phyloP scores from a whole-genome alignment of 2,329 filamentous ascomycete species.

The Xylariaceae sp. region DNA sequence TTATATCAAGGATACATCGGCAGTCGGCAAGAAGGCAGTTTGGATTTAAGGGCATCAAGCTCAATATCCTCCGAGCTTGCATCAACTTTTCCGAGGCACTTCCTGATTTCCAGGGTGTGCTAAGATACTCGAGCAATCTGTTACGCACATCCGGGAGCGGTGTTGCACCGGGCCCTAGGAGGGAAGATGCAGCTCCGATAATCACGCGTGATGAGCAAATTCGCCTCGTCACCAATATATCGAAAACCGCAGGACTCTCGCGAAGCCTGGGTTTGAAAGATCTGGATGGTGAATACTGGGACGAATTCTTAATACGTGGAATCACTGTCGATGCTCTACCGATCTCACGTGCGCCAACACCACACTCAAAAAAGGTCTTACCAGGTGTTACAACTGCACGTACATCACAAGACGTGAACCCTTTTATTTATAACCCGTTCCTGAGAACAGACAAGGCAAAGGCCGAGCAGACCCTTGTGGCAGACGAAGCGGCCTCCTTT shows the following conservation, averaged over 20 bases:
- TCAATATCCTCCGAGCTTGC: conserved; percentile 84
- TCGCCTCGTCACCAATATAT: conserved; percentile 79
- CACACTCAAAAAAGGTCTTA: conserved; percentile 58
- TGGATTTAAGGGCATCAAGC: conserved; percentile 76
- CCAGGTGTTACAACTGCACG: conserved; percentile 49
- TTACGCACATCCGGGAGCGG: conserved; percentile 79
- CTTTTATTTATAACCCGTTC: conserved; percentile 96
- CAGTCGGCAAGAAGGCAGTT: conserved; percentile 63
- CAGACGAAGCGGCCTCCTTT: conserved; percentile 75
- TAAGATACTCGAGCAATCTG: conserved; percentile 81
- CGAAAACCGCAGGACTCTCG: conserved; percentile 76
- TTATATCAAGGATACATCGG: conserved; percentile 56
- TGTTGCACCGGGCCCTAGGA: conserved; percentile 68
- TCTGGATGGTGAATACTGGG: conserved; percentile 87
- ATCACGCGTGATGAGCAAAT: conserved; percentile 81
- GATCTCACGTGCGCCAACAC: conserved; percentile 59
- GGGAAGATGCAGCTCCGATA: conserved; percentile 66
- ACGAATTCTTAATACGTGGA: conserved; percentile 85
- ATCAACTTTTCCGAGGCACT: conserved; percentile 92
- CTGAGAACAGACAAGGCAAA: conserved; percentile 63
- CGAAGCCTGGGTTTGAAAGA: conserved; percentile 68
- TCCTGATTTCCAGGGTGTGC: conserved; percentile 86
- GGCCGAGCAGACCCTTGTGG: conserved; percentile 69
- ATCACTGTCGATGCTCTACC: conserved; percentile 67
- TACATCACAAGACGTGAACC: conserved; percentile 65